phyloP scores from a whole-genome alignment of 192 early-diverging fungal genomes.

The Backusella mclennaniae region DNA sequence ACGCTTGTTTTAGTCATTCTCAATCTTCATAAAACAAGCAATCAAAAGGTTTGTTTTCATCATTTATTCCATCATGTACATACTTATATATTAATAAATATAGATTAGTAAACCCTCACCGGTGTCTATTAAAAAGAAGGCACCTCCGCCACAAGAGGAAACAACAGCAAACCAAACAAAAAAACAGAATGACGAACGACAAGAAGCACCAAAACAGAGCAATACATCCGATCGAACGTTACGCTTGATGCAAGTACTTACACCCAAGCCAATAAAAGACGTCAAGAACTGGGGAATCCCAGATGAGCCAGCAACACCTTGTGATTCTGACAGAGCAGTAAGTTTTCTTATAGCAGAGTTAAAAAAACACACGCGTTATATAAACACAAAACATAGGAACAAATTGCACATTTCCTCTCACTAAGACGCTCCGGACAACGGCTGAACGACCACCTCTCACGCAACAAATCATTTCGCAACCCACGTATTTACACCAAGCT shows the following conservation, averaged over 20 bases:
- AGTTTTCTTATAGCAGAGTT: background rate
- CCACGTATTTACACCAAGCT: constrained; percentile 88
- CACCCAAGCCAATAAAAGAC: constrained; percentile 47
- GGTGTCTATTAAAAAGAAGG: background rate
- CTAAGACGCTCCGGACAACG: constrained; percentile 66
- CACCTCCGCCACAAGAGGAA: too few species aligned
- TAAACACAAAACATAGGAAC: constrained; percentile 45
- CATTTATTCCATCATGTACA: background rate
- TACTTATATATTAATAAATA: background rate
- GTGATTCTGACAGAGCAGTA: constrained; percentile 66
- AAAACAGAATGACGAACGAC: background rate
- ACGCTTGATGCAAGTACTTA: constrained; percentile 25
- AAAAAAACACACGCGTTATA: background rate
- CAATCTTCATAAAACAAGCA: background rate
- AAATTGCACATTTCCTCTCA: constrained; percentile 73
- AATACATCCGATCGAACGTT: background rate
- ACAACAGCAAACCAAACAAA: background rate
- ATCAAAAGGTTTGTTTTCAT: background rate
- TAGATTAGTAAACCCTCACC: background rate
- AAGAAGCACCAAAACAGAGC: background rate
- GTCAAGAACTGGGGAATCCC: constrained; percentile 59
- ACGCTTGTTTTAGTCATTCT: background rate
- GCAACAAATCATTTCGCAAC: constrained; percentile 89
- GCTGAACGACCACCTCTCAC: constrained; percentile 80
- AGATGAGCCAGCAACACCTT: constrained; percentile 50